phyloP scores from a whole-genome alignment of 768 basidiomycete genomes.

The Clavulina sp. region DNA sequence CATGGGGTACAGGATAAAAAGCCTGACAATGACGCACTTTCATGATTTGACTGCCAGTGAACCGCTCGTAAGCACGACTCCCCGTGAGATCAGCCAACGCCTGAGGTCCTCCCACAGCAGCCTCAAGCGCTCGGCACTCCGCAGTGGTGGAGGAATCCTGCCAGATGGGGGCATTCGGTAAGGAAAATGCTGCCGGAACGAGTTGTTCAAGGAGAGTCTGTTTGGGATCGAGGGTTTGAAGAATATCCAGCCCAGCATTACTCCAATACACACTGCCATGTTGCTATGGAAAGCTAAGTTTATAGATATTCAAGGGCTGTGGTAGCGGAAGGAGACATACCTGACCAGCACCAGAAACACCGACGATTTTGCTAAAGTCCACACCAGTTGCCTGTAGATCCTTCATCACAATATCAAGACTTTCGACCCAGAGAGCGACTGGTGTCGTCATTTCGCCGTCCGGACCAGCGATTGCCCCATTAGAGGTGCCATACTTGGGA shows the following conservation, averaged over 20 bases:
- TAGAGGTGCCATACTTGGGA: constrained; percentile 44
- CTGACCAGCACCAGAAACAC: constrained; percentile 65
- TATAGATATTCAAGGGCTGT: neutral
- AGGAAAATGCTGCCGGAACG: constrained; percentile 43
- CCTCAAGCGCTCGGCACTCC: constrained; percentile 56
- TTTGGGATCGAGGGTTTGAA: constrained; percentile 35
- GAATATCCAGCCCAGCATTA: constrained; percentile 28
- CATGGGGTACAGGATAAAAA: neutral
- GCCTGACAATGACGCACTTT: constrained; percentile 30
- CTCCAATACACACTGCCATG: constrained; percentile 83
- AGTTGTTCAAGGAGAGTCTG: constrained; percentile 42
- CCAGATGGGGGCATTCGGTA: constrained; percentile 64
- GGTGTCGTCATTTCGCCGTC: constrained; percentile 66
- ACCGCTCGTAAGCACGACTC: constrained; percentile 71
- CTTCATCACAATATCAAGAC: constrained; percentile 58
- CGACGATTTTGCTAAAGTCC: constrained; percentile 37
- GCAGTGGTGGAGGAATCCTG: constrained; percentile 73
- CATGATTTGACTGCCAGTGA: constrained; percentile 73
- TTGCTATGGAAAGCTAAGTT: constrained; percentile 33
- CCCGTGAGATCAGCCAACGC: constrained; percentile 60
- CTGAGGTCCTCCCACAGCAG: constrained; percentile 48
- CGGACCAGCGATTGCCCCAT: constrained; percentile 48
- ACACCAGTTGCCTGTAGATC: constrained; percentile 42
- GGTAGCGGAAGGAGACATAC: constrained; percentile 22
- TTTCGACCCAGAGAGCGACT: constrained; percentile 72